Conservation (phyloP, 331 rosid genomes). For the Telfairia occidentalis region DNA sequence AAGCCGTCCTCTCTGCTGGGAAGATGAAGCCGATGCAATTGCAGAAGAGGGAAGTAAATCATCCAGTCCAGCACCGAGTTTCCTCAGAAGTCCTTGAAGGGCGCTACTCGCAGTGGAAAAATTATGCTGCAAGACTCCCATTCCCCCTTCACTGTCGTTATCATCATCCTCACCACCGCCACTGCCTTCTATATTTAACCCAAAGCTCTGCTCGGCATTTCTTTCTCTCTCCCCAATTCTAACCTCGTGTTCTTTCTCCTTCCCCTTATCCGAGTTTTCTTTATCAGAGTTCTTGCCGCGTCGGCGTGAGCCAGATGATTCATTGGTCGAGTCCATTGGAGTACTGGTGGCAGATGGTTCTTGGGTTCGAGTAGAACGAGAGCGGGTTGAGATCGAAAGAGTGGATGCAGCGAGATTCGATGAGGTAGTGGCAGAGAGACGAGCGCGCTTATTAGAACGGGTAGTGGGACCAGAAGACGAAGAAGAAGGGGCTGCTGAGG, state of each 20-base stretch:
- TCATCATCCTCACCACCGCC: slow-evolving; percentile 62
- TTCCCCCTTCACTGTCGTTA: slow-evolving; percentile 81
- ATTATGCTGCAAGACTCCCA: slow-evolving; percentile 63
- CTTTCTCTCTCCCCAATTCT: slow-evolving; percentile 65
- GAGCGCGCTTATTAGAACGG: slow-evolving; percentile 72
- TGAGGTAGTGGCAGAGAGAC: slow-evolving; percentile 36
- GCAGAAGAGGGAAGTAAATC: slow-evolving; percentile 78
- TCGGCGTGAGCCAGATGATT: slow-evolving; percentile 88
- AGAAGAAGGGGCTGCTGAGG: slow-evolving; percentile 99
- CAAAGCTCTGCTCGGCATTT: slow-evolving; percentile 40
- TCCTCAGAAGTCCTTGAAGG: slow-evolving; percentile 83
- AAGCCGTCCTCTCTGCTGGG: slow-evolving; percentile 87
- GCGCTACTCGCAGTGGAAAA: slow-evolving; percentile 95
- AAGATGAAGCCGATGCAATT: slow-evolving; percentile 60
- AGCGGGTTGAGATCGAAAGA: slow-evolving; percentile 44
- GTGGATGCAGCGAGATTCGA: slow-evolving; percentile 24
- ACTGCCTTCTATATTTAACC: slow-evolving; percentile 52
- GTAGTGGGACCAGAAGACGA: slow-evolving; percentile 70
- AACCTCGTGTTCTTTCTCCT: slow-evolving; percentile 85
- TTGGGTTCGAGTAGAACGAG: slow-evolving; percentile 46
- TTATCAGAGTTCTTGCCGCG: slow-evolving; percentile 56
- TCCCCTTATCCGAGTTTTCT: slow-evolving; percentile 67
- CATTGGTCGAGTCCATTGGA: slow-evolving; percentile 71
- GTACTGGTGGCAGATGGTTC: slow-evolving; percentile 26
- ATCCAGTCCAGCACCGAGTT: slow-evolving; percentile 94